phyloP scores from a whole-genome alignment of 2,329 filamentous ascomycete species.

The Colletotrichum liriopes region DNA sequence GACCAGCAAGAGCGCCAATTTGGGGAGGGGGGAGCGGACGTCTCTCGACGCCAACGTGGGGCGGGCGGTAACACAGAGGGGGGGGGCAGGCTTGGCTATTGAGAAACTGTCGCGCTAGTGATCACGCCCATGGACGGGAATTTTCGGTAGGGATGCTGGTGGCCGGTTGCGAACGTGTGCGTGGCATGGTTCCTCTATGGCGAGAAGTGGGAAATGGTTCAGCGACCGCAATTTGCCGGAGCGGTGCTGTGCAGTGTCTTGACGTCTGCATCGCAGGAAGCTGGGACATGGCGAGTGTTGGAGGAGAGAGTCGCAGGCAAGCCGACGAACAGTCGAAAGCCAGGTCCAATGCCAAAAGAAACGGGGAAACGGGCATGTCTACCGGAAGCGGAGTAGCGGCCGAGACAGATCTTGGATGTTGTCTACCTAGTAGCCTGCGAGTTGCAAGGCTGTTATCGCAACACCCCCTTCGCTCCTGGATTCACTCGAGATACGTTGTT shows the following conservation, averaged over 20 bases:
- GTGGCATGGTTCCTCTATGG: too few relatives aligned
- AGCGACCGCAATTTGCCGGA: neutral
- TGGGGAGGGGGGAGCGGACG: neutral
- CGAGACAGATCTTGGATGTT: neutral
- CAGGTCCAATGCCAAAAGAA: neutral
- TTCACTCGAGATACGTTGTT: neutral
- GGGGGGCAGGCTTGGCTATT: neutral
- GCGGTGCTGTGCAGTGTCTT: neutral
- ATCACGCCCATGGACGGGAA: neutral
- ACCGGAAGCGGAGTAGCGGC: conserved; percentile 4
- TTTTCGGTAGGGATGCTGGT: neutral
- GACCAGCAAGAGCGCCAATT: neutral
- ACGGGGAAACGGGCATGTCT: neutral
- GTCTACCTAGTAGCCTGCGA: neutral
- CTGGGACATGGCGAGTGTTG: conserved; percentile 5
- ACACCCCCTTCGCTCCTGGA: neutral
- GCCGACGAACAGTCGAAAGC: neutral
- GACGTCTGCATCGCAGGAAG: neutral
- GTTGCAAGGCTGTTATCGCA: conserved; percentile 1
- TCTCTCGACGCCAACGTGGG: neutral
- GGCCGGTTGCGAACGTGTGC: neutral
- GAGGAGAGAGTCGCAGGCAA: neutral
- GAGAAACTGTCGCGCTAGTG: neutral
- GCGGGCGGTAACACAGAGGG: neutral
- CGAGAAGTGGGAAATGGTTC: neutral